Conservation (phyloP, 2,329 filamentous ascomycete species). For the Elsinoe arachidis region DNA sequence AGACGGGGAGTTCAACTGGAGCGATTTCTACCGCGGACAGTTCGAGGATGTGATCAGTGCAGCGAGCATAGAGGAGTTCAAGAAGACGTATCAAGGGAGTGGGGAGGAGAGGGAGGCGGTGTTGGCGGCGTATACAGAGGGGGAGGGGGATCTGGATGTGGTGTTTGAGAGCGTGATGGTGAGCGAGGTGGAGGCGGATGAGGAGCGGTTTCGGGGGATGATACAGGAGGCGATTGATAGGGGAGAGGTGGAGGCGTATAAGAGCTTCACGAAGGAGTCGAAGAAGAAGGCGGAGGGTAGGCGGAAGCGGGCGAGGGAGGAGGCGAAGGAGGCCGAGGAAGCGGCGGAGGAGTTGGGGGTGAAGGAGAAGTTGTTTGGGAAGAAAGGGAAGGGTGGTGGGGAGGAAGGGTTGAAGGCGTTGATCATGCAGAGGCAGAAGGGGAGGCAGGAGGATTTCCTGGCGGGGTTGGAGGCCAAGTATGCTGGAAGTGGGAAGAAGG, state of each 20-base stretch:
- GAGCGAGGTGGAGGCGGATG: slow-evolving; percentile 73
- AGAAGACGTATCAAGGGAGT: slow-evolving; percentile 70
- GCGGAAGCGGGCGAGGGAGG: slow-evolving; percentile 53
- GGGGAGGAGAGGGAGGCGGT: slow-evolving; percentile 77
- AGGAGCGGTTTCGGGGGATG: slow-evolving; percentile 71
- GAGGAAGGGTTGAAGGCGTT: slow-evolving; percentile 56
- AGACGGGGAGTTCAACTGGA: slow-evolving; percentile 77
- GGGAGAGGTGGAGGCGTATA: slow-evolving; percentile 57
- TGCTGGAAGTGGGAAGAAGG: slow-evolving; percentile 34
- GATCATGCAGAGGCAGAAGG: slow-evolving; percentile 63
- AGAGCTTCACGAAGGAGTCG: slow-evolving; percentile 65
- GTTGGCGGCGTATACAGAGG: slow-evolving; percentile 63
- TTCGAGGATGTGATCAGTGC: slow-evolving; percentile 67
- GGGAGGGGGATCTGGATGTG: slow-evolving; percentile 64
- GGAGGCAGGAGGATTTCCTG: slow-evolving; percentile 54
- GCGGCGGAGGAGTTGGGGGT: slow-evolving; percentile 67
- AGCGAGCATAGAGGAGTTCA: slow-evolving; percentile 64
- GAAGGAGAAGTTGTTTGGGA: slow-evolving; percentile 58
- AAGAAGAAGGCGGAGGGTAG: slow-evolving; percentile 32
- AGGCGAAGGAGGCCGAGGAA: slow-evolving; percentile 65
- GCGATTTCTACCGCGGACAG: slow-evolving; percentile 77
- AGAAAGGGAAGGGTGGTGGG: slow-evolving; percentile 29
- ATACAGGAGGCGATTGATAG: slow-evolving; percentile 71
- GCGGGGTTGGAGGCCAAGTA: slow-evolving; percentile 74
- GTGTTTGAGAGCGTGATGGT: slow-evolving; percentile 83